Base-by-base conservation (phyloP, 2,329 filamentous ascomycete genomes). In the Helicocarpus griseus region DNA sequence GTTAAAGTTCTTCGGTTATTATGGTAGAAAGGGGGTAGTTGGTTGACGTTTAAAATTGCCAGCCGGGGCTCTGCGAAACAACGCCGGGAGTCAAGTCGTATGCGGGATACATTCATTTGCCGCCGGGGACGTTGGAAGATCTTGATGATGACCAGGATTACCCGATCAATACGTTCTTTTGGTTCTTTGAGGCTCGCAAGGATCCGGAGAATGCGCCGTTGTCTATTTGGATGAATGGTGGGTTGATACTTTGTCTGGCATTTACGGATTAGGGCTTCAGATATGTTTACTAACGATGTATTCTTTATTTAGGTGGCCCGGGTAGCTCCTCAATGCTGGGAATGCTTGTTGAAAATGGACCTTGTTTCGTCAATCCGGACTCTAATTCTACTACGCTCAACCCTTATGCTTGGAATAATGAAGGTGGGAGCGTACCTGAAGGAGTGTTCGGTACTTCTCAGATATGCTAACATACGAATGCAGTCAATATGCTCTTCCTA, bases 401-500 rank as follows among this genome's bases (percentile, higher is more conserved):
- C 56, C 73, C 75, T 1, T 76, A 74, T 60, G 75, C 77, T 3
- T 81, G 78, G 77, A 78, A 76, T 50, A 74, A 76, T 55, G 71
- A 74, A 41, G 43, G 43, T 46, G 13, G 8, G 6, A 5, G 13
- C 29, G 8, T n/a, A n/a, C n/a, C n/a, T n/a, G n/a, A n/a, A n/a
- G n/a, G n/a, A n/a, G n/a, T n/a, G n/a, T n/a, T n/a, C n/a, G n/a
- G n/a, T n/a, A 17, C 19, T 28, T 26, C 22, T 35, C 13, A 26
- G 17, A 39, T 4, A 6, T 39, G 33, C 13, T 39, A 11, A 48
- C 14, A 22, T 33, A 14, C 4, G 19, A 46, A 14, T 17, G 29
- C 3, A 46, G 75, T 74, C 56, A 83, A 83, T 57, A 77, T 84
- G 73, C 76, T 87, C 14, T 87, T 84, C 65, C 79, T 87, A 57